phyloP scores from a whole-genome alignment of 169 alveolate genomes.

The Eimeria maxima region DNA sequence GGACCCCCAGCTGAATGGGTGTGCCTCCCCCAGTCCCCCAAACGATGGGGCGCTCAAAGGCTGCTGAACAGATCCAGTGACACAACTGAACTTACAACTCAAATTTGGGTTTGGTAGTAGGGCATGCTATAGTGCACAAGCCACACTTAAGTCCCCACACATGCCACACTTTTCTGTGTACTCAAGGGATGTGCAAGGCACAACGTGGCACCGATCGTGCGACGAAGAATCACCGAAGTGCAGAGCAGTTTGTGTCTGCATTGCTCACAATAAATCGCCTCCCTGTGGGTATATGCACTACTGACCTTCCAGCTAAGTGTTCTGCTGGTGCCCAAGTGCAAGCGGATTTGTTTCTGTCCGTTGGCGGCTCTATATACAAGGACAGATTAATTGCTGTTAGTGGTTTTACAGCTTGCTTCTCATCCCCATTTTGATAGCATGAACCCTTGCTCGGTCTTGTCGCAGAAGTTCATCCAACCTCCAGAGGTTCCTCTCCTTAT shows the following conservation, averaged over 20 bases:
- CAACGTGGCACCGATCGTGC: too few relatives aligned
- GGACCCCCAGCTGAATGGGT: not conserved
- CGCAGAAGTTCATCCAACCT: slow-evolving; percentile 37
- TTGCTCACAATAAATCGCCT: not conserved
- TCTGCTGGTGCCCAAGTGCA: not conserved
- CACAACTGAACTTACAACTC: not conserved
- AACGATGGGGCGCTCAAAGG: not conserved
- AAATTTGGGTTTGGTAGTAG: not conserved
- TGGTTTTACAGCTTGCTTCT: not conserved
- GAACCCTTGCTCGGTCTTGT: not conserved
- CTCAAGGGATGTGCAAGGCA: not conserved
- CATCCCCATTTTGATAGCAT: not conserved
- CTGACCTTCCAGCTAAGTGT: not conserved
- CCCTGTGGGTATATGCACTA: not conserved
- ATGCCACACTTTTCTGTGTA: not conserved
- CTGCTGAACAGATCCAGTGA: not conserved
- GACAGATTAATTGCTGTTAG: not conserved
- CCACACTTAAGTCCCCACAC: not conserved
- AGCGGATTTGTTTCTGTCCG: not conserved
- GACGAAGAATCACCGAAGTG: not conserved
- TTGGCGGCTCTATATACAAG: not conserved
- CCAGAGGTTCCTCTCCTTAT: slow-evolving; percentile 35
- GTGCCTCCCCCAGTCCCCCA: not conserved
- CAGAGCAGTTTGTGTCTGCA: too few relatives aligned
- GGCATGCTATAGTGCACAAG: not conserved